phyloP scores from a whole-genome alignment of 1,284 basidiomycete species.

The Anthracocystis walkeri region DNA sequence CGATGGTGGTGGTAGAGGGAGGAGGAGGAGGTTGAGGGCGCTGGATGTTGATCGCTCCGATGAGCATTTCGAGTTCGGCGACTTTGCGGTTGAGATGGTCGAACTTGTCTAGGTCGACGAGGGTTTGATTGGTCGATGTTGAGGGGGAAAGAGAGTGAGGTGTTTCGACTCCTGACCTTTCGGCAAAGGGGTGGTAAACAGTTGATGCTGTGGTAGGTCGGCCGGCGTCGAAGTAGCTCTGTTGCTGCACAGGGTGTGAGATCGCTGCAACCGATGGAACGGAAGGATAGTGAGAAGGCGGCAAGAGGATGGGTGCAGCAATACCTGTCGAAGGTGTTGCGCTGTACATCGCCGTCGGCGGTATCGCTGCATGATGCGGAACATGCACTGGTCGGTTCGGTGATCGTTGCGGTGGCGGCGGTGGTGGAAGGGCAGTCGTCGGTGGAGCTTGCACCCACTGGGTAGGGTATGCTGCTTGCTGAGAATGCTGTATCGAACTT shows the following conservation, averaged over 20 bases:
- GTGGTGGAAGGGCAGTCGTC: neutral
- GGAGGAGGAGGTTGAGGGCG: neutral
- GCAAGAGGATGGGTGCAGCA: too few relatives aligned
- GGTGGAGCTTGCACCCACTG: neutral
- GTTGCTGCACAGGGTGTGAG: neutral
- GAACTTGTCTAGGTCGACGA: conserved; percentile 19
- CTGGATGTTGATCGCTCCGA: conserved; percentile 10
- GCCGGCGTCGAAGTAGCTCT: neutral
- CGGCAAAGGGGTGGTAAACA: neutral
- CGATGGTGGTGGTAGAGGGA: neutral
- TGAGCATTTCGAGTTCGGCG: conserved; percentile 29
- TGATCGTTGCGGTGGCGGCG: neutral
- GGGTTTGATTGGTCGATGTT: conserved; percentile 9
- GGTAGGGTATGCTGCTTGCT: neutral
- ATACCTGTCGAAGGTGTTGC: too few relatives aligned
- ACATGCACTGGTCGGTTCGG: neutral
- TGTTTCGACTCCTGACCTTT: conserved; percentile 5
- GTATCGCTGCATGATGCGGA: neutral
- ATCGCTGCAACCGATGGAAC: neutral
- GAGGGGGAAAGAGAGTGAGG: conserved; percentile 11
- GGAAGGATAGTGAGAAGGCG: neutral
- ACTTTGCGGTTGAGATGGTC: conserved; percentile 38
- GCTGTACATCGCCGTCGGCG: neutral
- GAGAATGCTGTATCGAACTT: neutral
- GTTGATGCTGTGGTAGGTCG: neutral